These are phyloP conservation scores for Castanopsis chinensis DNA, from an alignment of 306 rosid species.

Conservation along the genomic window DNA sequence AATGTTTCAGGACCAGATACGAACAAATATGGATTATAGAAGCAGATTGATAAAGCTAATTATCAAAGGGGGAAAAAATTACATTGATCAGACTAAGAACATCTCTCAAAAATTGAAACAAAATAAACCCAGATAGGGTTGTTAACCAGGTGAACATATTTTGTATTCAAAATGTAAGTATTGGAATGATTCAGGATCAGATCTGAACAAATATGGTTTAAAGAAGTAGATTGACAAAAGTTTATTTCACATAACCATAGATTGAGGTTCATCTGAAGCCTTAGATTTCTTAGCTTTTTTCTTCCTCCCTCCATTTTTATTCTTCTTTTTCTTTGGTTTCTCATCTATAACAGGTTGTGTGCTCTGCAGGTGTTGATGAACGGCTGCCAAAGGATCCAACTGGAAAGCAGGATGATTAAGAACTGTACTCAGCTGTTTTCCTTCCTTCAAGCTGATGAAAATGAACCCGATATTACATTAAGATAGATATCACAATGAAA, in stretches of 20 bases:
- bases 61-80: not conserved
- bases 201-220: constrained; percentile 11
- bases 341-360: constrained; percentile 60
- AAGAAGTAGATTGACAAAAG: constrained; percentile 4
- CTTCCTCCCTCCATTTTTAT: constrained; percentile 64
- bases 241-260: constrained; percentile 51
- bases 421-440: constrained; percentile 43
- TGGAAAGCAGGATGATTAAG: constrained; percentile 54
- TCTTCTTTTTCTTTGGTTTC: constrained; percentile 52
- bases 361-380: constrained; percentile 51
- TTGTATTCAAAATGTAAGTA: constrained; percentile 14
- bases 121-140: not conserved
- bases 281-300: constrained; percentile 50
- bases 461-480: constrained; percentile 11
- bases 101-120: not conserved
- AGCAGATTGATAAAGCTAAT: not conserved
- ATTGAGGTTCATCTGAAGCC: constrained; percentile 37
- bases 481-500: not conserved
- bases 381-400: constrained; percentile 58
- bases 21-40: constrained; percentile 3
- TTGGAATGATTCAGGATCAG: not conserved
- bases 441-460: constrained; percentile 69
- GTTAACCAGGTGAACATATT: constrained; percentile 9
- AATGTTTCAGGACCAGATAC: not conserved
- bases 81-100: not conserved